Evolutionary conservation across 352 stramenopile species (phyloP).

Genomic region (Phytophthora hybrid): DNA sequence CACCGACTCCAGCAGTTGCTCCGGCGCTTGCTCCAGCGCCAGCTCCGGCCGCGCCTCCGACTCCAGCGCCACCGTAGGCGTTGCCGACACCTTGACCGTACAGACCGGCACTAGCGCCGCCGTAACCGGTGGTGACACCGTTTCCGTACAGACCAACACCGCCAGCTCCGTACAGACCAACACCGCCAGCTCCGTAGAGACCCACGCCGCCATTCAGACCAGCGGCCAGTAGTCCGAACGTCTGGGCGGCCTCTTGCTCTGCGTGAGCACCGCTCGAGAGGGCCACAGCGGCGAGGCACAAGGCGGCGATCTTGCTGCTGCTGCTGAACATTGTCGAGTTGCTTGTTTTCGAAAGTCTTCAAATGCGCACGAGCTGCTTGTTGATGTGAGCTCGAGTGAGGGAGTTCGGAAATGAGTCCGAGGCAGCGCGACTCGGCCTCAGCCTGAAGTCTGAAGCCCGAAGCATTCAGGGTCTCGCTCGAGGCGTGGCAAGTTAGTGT

Average conservation of each 20-base stretch:
- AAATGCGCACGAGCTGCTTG: not conserved
- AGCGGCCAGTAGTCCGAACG: not conserved
- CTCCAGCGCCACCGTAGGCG: not conserved
- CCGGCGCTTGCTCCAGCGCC: too few species aligned
- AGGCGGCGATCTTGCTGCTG: conserved; percentile 4
- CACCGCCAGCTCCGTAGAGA: not conserved
- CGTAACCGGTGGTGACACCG: too few species aligned
- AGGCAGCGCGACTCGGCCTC: not conserved
- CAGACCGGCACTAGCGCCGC: too few species aligned
- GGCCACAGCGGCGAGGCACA: conserved; percentile 7
- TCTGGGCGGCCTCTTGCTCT: conserved; percentile 6
- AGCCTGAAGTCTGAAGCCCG: too few species aligned
- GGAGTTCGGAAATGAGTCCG: conserved; percentile 9
- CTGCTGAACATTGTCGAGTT: conserved; percentile 2
- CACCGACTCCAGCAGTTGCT: too few species aligned
- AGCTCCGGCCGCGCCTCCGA: too few species aligned
- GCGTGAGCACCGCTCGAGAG: conserved; percentile 1
- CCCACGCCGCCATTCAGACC: not conserved
- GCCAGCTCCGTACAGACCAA: conserved; percentile 2
- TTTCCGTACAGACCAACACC: not conserved
- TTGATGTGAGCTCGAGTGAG: conserved; percentile 12
- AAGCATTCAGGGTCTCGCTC: too few species aligned
- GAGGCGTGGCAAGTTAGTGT: too few species aligned
- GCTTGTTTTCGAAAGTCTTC: conserved; percentile 11
- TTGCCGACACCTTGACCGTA: too few species aligned